Conservation (phyloP, 73 alveolate genomes). For the Paramecium sexaurelia region DNA sequence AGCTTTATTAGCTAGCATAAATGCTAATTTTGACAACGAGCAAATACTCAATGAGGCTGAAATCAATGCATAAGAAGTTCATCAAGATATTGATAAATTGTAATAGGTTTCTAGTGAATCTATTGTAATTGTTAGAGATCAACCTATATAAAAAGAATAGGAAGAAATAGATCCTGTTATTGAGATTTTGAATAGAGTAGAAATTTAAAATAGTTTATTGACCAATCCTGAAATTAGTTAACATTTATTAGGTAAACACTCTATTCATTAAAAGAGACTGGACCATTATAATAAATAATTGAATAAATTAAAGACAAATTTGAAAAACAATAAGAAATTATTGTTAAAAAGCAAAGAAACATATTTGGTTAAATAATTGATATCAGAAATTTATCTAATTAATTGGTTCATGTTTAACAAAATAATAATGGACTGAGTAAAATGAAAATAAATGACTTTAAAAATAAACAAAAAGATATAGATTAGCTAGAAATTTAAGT, state of each 20-base stretch:
- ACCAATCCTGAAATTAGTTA: background rate
- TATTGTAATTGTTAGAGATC: background rate
- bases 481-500: background rate
- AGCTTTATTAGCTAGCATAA: slow-evolving; percentile 10
- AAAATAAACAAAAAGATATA: background rate
- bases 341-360: background rate
- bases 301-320: background rate
- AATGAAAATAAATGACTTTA: background rate
- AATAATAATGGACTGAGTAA: background rate
- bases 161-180: slow-evolving; percentile 26
- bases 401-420: background rate
- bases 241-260: slow-evolving; percentile 27
- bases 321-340: background rate
- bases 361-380: background rate
- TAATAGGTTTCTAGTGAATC: background rate
- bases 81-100: background rate
- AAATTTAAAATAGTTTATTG: background rate
- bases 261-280: background rate
- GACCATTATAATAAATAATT: background rate
- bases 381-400: slow-evolving; percentile 13
- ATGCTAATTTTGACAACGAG: slow-evolving; percentile 44
- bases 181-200: slow-evolving; percentile 27
- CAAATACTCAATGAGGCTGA: background rate
- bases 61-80: background rate
- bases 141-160: slow-evolving; percentile 2